A percentile compares a stretch with the other conserved stretches of the same genome.
phyloP scores from a whole-genome alignment of 345 rosid species.

The Arabidopsis suecica region DNA sequence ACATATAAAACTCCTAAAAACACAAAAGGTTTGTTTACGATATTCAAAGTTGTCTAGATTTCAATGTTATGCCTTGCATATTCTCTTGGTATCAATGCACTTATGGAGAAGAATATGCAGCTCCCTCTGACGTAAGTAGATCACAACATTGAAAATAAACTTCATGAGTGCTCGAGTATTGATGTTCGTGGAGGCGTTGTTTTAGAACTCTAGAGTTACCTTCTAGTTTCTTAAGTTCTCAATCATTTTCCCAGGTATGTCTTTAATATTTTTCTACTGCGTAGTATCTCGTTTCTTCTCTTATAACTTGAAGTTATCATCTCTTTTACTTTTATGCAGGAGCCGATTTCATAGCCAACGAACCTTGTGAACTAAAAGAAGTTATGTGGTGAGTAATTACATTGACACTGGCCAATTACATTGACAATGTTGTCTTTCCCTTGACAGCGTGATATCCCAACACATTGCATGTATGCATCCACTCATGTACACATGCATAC shows the following conservation, averaged over 20 bases:
- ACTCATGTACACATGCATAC: background rate
- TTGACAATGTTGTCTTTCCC: background rate
- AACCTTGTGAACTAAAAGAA: background rate
- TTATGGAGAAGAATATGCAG: slow-evolving; percentile 65
- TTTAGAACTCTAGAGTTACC: background rate
- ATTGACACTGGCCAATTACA: background rate
- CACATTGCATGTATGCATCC: background rate
- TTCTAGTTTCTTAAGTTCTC: background rate
- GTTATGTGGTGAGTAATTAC: background rate
- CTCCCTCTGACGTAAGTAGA: slow-evolving; percentile 60
- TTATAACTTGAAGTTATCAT: background rate
- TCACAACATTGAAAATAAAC: slow-evolving; percentile 75
- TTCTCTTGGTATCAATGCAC: slow-evolving; percentile 56
- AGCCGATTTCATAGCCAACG: background rate
- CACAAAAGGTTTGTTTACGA: slow-evolving; percentile 66
- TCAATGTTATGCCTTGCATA: background rate
- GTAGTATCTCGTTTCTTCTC: too few species aligned
- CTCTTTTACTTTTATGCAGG: background rate
- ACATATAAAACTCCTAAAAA: slow-evolving; percentile 88
- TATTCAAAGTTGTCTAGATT: slow-evolving; percentile 9
- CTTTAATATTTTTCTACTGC: background rate
- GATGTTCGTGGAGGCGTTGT: too few species aligned
- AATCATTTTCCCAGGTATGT: background rate
- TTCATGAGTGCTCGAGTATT: slow-evolving; percentile 34
- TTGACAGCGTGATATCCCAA: background rate